These are phyloP conservation scores for Sergeia podlipaevii DNA, from an alignment of 208 protist species.

Conservation along the genomic window DNA sequence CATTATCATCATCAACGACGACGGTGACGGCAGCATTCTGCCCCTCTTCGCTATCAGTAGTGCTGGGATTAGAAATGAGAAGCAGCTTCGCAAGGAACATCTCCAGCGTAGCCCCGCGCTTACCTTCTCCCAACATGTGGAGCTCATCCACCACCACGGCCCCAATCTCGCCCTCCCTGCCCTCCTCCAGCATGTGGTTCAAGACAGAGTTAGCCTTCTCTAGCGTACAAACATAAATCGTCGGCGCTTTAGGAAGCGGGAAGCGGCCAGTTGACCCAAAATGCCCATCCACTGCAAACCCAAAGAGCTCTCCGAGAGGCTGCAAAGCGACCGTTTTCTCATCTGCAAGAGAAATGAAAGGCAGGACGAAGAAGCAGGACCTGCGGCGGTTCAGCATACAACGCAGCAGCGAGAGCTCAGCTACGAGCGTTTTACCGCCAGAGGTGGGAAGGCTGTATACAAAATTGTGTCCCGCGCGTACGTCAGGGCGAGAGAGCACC, in stretches of 20 bases:
- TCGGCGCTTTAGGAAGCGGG: conserved; percentile 36
- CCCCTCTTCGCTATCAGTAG: too few species aligned
- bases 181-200: conserved; percentile 79
- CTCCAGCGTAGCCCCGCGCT: conserved; percentile 84
- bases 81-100: conserved; percentile 83
- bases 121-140: conserved; percentile 92
- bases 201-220: conserved; percentile 93
- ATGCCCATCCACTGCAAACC: conserved; percentile 83
- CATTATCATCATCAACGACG: too few species aligned
- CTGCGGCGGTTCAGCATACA: conserved; percentile 58
- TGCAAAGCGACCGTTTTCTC: conserved; percentile 83
- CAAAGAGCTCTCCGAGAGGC: conserved; percentile 46
- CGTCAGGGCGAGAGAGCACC: conserved; percentile 51
- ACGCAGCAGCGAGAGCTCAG: conserved; percentile 89
- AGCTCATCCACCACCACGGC: conserved; percentile 93
- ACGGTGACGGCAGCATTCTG: too few species aligned
- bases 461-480: conserved; percentile 62
- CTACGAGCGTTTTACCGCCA: conserved; percentile 93
- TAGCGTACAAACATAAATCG: conserved; percentile 90
- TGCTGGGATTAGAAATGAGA: conserved; percentile 13
- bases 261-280: conserved; percentile 69
- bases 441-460: conserved; percentile 91
- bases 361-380: conserved; percentile 90
- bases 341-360: conserved; percentile 91
- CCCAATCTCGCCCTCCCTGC: conserved; percentile 56